phyloP scores from a whole-genome alignment of 352 stramenopile species.

The Pythium plurisporium region DNA sequence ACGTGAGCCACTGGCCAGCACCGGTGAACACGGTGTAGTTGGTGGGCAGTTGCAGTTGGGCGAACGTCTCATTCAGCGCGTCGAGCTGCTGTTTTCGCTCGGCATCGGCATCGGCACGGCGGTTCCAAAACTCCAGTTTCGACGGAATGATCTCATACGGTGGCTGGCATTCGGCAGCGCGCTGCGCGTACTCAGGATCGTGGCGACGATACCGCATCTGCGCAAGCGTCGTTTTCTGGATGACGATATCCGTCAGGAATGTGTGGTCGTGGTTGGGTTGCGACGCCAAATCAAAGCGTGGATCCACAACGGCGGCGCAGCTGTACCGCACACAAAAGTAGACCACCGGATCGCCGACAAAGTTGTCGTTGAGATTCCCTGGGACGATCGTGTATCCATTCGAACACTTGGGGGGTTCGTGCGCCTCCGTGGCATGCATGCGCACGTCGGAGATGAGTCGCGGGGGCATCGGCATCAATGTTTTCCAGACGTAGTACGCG shows the following conservation, averaged over 20 bases:
- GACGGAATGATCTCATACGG: background rate
- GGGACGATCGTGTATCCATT: background rate
- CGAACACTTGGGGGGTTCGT: background rate
- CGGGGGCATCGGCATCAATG: background rate
- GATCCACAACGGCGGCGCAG: background rate
- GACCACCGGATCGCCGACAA: background rate
- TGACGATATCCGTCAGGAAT: slow-evolving; percentile 3
- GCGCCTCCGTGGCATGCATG: background rate
- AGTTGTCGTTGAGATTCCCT: slow-evolving; percentile 13
- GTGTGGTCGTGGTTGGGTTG: background rate
- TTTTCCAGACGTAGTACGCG: slow-evolving; percentile 15
- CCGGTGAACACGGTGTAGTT: slow-evolving; percentile 1
- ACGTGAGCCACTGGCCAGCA: background rate
- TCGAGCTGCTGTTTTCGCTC: background rate
- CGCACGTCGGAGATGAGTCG: slow-evolving; percentile 7
- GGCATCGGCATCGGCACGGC: background rate
- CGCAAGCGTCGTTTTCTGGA: background rate
- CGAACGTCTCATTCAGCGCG: background rate
- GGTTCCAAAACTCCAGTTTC: background rate
- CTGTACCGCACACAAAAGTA: slow-evolving; percentile 7
- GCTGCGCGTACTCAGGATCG: background rate
- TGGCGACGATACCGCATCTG: background rate
- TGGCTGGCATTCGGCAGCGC: background rate
- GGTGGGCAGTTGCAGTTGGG: background rate
- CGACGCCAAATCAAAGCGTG: background rate